Conservation (phyloP, 2,329 filamentous ascomycete species). For the Colletotrichum cereale region DNA sequence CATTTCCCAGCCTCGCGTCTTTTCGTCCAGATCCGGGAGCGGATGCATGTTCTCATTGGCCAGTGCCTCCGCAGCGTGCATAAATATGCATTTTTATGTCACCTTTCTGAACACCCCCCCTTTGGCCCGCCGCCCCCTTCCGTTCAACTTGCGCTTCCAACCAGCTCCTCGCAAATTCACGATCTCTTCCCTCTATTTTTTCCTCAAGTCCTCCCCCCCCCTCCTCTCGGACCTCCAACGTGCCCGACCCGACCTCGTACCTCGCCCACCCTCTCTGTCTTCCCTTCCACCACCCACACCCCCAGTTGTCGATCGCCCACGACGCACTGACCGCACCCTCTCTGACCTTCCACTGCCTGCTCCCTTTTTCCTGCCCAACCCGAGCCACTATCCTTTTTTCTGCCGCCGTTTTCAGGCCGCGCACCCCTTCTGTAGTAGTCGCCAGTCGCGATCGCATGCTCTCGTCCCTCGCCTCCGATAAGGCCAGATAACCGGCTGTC, state of each 20-base stretch:
- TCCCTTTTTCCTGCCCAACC: slow-evolving; percentile 44
- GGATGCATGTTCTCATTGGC: slow-evolving; percentile 21
- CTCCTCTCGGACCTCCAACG: slow-evolving; percentile 23
- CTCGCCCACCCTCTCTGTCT: neutral
- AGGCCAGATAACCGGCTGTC: slow-evolving; percentile 52
- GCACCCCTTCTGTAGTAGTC: slow-evolving; percentile 35
- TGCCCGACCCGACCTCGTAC: slow-evolving; percentile 11
- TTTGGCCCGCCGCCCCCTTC: slow-evolving; percentile 9
- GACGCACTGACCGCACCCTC: slow-evolving; percentile 39
- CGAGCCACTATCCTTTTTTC: slow-evolving; percentile 51
- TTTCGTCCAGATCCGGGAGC: slow-evolving; percentile 27
- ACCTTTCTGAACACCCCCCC: slow-evolving; percentile 9
- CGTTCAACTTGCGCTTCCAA: slow-evolving; percentile 38
- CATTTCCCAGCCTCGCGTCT: slow-evolving; percentile 39
- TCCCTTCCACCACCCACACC: slow-evolving; percentile 16
- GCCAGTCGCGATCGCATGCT: slow-evolving; percentile 30
- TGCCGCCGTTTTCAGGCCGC: slow-evolving; percentile 37
- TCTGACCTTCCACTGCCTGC: slow-evolving; percentile 26
- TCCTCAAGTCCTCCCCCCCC: neutral
- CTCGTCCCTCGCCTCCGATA: slow-evolving; percentile 52
- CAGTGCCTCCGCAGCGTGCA: slow-evolving; percentile 24
- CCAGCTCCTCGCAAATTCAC: slow-evolving; percentile 45
- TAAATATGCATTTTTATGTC: slow-evolving; percentile 41
- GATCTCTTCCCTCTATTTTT: slow-evolving; percentile 46
- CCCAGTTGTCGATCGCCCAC: slow-evolving; percentile 36